These are phyloP conservation scores for Aspergillus aculeatinus DNA, from an alignment of 2,329 filamentous ascomycete species.

Conservation along the genomic window DNA sequence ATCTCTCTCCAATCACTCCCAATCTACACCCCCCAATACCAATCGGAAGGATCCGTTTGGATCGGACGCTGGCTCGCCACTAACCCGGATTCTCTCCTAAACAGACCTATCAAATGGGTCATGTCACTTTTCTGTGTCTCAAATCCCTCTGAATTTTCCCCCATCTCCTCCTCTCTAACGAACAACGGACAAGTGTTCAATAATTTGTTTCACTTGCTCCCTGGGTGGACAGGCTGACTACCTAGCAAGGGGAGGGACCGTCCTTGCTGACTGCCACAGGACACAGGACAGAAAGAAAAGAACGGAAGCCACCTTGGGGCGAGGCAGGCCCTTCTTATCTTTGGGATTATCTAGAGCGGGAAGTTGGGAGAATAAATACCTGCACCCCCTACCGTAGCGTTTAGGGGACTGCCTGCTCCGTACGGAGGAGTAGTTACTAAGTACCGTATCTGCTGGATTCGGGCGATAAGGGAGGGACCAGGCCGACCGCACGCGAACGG, in stretches of 20 bases:
- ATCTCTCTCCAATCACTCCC: not conserved
- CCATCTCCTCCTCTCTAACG: not conserved
- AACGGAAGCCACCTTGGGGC: no score
- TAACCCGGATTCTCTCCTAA: not conserved
- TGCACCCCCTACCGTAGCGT: no score
- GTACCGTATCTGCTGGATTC: not conserved
- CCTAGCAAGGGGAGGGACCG: no score
- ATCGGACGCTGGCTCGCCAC: not conserved
- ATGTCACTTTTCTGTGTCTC: not conserved
- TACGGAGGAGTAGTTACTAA: no score
- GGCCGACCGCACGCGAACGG: not conserved
- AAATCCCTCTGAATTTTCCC: not conserved
- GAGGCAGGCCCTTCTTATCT: no score
- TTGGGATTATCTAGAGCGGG: no score
- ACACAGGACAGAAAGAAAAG: no score
- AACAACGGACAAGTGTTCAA: not conserved
- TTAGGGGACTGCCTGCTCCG: no score
- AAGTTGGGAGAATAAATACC: no score
- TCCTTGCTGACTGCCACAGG: no score
- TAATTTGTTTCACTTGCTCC: not conserved
- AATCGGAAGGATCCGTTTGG: not conserved
- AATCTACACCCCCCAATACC: not conserved
- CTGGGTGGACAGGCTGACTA: no score
- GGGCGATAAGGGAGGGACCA: not conserved
- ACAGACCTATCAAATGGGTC: no score